Evolutionary conservation across 805 yeast species (phyloP), one percentile per base, ranked within the genome.

Genomic region (Kodamaea jinghongensis): DNA sequence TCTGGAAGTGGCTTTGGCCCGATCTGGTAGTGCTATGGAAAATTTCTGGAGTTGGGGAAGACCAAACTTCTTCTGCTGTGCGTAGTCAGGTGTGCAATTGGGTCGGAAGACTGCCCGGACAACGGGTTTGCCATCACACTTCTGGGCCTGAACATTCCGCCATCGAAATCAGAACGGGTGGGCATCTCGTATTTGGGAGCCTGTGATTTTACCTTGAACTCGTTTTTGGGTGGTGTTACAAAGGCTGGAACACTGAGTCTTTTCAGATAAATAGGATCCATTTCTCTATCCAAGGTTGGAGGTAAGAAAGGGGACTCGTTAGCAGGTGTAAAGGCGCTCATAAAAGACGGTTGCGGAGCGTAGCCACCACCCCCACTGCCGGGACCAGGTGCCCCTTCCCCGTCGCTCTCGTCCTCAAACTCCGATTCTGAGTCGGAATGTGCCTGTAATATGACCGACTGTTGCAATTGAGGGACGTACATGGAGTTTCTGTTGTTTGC

Each of bases 321-420:
- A 10, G 36, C 36, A 5, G 41, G 36, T 3, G 36, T 32, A 23
- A 40, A 27, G 22, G 42, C 44, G 37, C 40, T 17, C 37, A 44
- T 27, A 25, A 28, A 40, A 22, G 11, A 17, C 10, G 28, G 31
- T 6, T 20, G 43, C 14, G 32, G 10, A 3, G 32, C 20, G 25
- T 17, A 23, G n/a, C n/a, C n/a, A n/a, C n/a, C n/a, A n/a, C n/a
- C n/a, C n/a, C n/a, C n/a, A n/a, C n/a, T n/a, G n/a, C n/a, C n/a
- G n/a, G n/a, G n/a, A n/a, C n/a, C n/a, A n/a, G n/a, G n/a, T n/a
- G n/a, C n/a, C n/a, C n/a, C n/a, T 12, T 42, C 40, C 12, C 20
- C 31, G 14, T 34, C 38, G 22, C 38, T 31, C 14, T 44, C 48
- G 32, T 44, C 48, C 17, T 44, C 48, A 36, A 43, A 43, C 31